These are phyloP conservation scores for Saccharum hybrid DNA, from an alignment of 202 grass and related monocot genomes.

Conservation along the genomic window DNA sequence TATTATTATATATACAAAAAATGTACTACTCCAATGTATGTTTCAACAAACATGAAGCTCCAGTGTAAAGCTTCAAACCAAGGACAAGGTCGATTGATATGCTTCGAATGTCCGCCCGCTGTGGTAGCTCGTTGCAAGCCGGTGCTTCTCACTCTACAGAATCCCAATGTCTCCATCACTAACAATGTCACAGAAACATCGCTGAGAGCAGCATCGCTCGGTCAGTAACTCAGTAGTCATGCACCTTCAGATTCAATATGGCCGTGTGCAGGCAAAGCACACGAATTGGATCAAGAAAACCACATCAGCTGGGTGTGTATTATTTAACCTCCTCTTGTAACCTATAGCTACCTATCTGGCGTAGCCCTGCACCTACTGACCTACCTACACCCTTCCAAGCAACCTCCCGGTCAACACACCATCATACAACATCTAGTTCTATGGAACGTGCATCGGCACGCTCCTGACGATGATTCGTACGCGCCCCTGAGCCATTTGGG, in stretches of 20 bases:
- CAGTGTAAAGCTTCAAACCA: not conserved
- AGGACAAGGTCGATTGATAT: not conserved
- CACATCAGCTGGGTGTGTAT: conserved; percentile 15
- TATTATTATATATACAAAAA: not conserved
- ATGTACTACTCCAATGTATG: not conserved
- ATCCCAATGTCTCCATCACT: not conserved
- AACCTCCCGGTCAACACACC: not conserved
- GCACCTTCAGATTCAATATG: not conserved
- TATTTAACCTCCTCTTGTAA: conserved; percentile 1
- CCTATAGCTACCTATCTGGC: conserved; percentile 6
- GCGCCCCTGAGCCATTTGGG: conserved; percentile 11
- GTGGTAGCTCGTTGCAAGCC: not conserved
- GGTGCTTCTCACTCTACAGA: not conserved
- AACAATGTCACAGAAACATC: not conserved
- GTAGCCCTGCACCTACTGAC: not conserved
- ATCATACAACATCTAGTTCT: conserved; percentile 39
- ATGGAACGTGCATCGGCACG: not conserved
- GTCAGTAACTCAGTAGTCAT: not conserved
- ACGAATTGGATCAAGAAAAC: conserved; percentile 22
- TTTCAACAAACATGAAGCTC: not conserved
- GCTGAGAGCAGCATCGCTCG: not conserved
- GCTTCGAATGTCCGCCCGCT: not conserved
- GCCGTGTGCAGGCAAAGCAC: not conserved
- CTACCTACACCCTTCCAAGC: not conserved
- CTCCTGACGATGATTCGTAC: conserved; percentile 15